A percentile compares a stretch with the other conserved stretches of the same genome.
These are phyloP conservation scores for Mortierella alpina DNA, from an alignment of 192 early-diverging fungal genomes.

Conservation along the genomic window DNA sequence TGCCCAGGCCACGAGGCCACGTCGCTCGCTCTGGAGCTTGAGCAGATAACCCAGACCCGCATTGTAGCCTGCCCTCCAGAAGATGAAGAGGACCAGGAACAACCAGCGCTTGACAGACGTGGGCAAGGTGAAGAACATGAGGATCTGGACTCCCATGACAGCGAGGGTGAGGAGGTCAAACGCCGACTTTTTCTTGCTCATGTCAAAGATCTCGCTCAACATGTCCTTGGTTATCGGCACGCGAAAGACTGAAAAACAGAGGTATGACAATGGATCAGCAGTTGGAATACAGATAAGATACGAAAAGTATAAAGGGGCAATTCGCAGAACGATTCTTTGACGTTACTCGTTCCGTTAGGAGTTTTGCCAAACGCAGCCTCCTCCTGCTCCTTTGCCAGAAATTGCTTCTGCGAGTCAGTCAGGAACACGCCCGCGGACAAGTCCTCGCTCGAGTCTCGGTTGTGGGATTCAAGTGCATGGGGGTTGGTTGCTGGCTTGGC, in stretches of 20 bases:
- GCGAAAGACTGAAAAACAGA: slow-evolving; percentile 63
- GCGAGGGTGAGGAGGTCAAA: slow-evolving; percentile 80
- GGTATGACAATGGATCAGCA: background rate
- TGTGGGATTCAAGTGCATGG: background rate
- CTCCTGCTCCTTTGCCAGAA: slow-evolving; percentile 36
- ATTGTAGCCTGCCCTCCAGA: slow-evolving; percentile 92
- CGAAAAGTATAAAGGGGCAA: background rate
- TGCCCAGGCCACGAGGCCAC: slow-evolving; percentile 76
- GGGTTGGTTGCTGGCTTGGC: background rate
- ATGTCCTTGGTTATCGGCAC: slow-evolving; percentile 84
- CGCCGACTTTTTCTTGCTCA: slow-evolving; percentile 71
- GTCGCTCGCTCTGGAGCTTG: slow-evolving; percentile 81
- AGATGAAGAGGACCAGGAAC: slow-evolving; percentile 81
- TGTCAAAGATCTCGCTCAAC: slow-evolving; percentile 80
- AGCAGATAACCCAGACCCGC: slow-evolving; percentile 86
- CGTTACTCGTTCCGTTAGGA: slow-evolving; percentile 48
- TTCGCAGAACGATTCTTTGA: background rate
- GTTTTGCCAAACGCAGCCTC: slow-evolving; percentile 51
- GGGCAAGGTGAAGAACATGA: slow-evolving; percentile 75
- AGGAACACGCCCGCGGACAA: slow-evolving; percentile 15
- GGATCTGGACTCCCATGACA: slow-evolving; percentile 72
- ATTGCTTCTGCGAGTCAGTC: slow-evolving; percentile 35
- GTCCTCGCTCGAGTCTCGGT: slow-evolving; percentile 20
- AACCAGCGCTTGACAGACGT: slow-evolving; percentile 62
- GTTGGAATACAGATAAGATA: background rate